A percentile compares a stretch with the other conserved stretches of the same genome.
phyloP scores from a whole-genome alignment of 1,284 basidiomycete species.

The Pseudozyma tsukubaensis region DNA sequence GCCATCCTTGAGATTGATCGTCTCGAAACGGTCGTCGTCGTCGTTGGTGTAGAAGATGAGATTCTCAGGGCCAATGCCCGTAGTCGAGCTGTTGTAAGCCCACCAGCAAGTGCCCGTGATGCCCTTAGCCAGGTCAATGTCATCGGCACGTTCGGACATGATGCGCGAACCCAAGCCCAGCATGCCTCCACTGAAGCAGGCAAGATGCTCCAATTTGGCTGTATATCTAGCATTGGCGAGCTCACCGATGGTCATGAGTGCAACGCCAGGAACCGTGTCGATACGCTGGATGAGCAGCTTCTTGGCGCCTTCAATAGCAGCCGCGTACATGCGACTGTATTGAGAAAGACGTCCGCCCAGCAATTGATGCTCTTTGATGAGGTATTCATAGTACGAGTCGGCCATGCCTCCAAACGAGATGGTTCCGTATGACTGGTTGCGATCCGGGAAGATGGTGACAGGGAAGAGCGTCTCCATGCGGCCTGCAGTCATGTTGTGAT shows the following conservation, averaged over 20 bases:
- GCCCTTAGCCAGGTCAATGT: slow-evolving; percentile 69
- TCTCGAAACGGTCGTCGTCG: slow-evolving; percentile 57
- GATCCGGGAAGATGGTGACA: slow-evolving; percentile 68
- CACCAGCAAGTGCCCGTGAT: slow-evolving; percentile 73
- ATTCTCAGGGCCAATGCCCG: slow-evolving; percentile 66
- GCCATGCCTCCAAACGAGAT: slow-evolving; percentile 71
- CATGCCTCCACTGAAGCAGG: slow-evolving; percentile 74
- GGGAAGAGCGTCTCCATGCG: slow-evolving; percentile 68
- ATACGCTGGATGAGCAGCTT: slow-evolving; percentile 70
- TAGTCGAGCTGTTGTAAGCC: slow-evolving; percentile 68
- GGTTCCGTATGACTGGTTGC: slow-evolving; percentile 46
- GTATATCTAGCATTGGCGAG: slow-evolving; percentile 23
- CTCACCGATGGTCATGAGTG: slow-evolving; percentile 67
- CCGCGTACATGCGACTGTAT: slow-evolving; percentile 71
- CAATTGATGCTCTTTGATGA: slow-evolving; percentile 73
- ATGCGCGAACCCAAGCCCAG: slow-evolving; percentile 72
- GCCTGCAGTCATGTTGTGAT: slow-evolving; percentile 68
- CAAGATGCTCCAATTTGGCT: slow-evolving; percentile 69
- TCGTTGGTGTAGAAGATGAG: slow-evolving; percentile 54
- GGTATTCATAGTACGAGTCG: slow-evolving; percentile 73
- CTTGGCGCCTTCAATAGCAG: slow-evolving; percentile 71
- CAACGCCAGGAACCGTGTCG: slow-evolving; percentile 69
- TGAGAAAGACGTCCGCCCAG: slow-evolving; percentile 70
- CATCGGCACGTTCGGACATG: slow-evolving; percentile 68
- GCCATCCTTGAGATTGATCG: slow-evolving; percentile 42